Evolutionary conservation across 768 basidiomycete species (phyloP), one percentile per base, ranked within the genome.

Genomic region (Tylopilus vinaceipallidus): DNA sequence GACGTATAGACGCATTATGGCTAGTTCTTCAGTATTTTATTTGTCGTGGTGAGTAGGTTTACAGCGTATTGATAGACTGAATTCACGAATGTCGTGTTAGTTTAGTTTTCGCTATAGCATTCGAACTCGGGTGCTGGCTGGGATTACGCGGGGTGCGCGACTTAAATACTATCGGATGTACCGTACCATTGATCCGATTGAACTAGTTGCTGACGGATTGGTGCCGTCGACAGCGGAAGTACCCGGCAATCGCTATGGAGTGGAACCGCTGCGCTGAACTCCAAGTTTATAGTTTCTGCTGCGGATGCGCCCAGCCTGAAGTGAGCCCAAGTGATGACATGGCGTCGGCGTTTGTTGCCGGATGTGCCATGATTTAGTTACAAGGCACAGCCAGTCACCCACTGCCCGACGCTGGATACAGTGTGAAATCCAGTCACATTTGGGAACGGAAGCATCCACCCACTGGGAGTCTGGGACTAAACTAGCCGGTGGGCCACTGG

Each of bases 131-230:
- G 29, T 41, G 43, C 49, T 34, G 45, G 41, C 39, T 44, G 37
- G 50, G 29, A 45, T 63, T 63, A 59, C 59, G 56, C 55, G 57
- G 63, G 55, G 66, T 63, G 56, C 49, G 64, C 57, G 47, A 45
- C 52, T 53, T 54, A 53, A 53, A 56, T 57, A 52, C 50, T 56
- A 41, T 55, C 55, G 60, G 60, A 54, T 55, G 57, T 55, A 63
- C 27, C 53, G 51, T 54, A 57, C 52, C 52, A 53, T 62, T 70
- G 67, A 70, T 70, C 67, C 67, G 68, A 60, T 57, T 54, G 58
- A n/a, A n/a, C n/a, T 35, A 56, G 58, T 51, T 41, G 52, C 54
- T 63, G 52, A 49, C 50, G 43, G 42, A 52, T 41, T 35, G 26
- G 44, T 33, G 24, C 66, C 66, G 68, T 42, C 51, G 36, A 53